These are phyloP conservation scores for Plasmodium vinckei DNA, from an alignment of 169 alveolate species.

Conservation along the genomic window DNA sequence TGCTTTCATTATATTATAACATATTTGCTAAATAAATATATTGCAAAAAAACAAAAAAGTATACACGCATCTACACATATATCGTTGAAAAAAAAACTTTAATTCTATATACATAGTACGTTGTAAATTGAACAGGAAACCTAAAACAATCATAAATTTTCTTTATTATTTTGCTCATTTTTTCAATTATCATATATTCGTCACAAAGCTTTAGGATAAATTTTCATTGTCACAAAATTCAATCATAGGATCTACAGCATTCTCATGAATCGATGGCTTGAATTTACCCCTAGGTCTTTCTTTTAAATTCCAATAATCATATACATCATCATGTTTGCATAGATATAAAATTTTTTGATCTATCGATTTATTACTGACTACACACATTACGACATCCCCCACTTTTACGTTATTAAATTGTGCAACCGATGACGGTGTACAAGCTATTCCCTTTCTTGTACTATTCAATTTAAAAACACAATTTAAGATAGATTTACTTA, in stretches of 20 bases:
- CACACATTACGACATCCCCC: conserved; percentile 77
- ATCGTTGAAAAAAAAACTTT: no score
- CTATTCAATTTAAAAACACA: conserved; percentile 81
- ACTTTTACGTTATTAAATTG: conserved; percentile 79
- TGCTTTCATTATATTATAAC: no score
- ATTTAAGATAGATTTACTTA: conserved; percentile 63
- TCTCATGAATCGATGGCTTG: conserved; percentile 75
- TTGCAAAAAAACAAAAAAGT: no score
- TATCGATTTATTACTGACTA: conserved; percentile 72
- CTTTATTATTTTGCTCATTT: no score
- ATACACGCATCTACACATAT: no score
- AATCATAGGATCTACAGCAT: conserved; percentile 66
- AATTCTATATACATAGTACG: no score
- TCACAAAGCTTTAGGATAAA: conserved; percentile 15
- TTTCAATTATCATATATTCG: background rate
- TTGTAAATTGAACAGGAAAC: no score
- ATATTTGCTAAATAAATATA: no score
- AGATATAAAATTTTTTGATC: conserved; percentile 71
- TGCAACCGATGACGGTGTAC: conserved; percentile 80
- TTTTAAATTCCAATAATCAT: conserved; percentile 75
- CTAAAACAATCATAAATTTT: no score
- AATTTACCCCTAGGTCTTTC: conserved; percentile 76
- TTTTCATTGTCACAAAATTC: conserved; percentile 53
- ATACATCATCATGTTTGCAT: conserved; percentile 75
- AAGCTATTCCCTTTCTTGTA: conserved; percentile 80